These are phyloP conservation scores for Forsythia viridissima DNA, from an alignment of 257 asterid genomes.

Conservation along the genomic window DNA sequence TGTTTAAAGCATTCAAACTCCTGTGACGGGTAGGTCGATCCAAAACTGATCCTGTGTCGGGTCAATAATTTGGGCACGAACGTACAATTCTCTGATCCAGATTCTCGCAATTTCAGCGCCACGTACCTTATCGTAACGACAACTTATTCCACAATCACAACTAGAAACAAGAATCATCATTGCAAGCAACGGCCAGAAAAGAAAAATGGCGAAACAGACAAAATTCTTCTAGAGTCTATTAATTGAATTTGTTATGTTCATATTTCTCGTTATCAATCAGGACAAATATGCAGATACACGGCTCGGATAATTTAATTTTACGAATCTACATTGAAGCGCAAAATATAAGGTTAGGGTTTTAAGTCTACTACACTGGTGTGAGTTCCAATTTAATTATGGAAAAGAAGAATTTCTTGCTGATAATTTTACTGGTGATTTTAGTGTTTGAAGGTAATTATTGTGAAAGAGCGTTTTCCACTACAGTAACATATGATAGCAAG, in stretches of 20 bases:
- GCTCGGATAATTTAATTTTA: background rate
- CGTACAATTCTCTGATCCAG: too few species aligned
- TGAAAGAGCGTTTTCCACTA: slow-evolving; percentile 39
- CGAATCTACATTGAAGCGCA: background rate
- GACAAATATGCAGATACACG: slow-evolving; percentile 21
- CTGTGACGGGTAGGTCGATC: too few species aligned
- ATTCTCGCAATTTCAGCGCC: too few species aligned
- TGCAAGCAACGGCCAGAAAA: background rate
- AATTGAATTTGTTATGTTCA: slow-evolving; percentile 1
- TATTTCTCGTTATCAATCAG: slow-evolving; percentile 6
- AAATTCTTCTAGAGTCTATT: slow-evolving; percentile 19
- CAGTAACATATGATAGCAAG: slow-evolving; percentile 63
- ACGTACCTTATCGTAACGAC: too few species aligned
- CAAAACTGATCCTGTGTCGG: too few species aligned
- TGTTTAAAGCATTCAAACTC: too few species aligned
- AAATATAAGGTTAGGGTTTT: slow-evolving; percentile 19
- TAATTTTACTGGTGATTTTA: slow-evolving; percentile 35
- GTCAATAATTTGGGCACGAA: too few species aligned
- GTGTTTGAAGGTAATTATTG: slow-evolving; percentile 30
- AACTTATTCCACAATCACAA: too few species aligned
- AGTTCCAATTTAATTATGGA: slow-evolving; percentile 13
- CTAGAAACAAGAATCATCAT: background rate
- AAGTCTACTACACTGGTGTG: background rate
- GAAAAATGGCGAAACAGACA: slow-evolving; percentile 12
- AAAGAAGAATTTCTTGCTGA: slow-evolving; percentile 22